A percentile compares a stretch with the other conserved stretches of the same genome.
phyloP scores from a whole-genome alignment of 371 early-diverging fungal species.

The Mucor irregularis region DNA sequence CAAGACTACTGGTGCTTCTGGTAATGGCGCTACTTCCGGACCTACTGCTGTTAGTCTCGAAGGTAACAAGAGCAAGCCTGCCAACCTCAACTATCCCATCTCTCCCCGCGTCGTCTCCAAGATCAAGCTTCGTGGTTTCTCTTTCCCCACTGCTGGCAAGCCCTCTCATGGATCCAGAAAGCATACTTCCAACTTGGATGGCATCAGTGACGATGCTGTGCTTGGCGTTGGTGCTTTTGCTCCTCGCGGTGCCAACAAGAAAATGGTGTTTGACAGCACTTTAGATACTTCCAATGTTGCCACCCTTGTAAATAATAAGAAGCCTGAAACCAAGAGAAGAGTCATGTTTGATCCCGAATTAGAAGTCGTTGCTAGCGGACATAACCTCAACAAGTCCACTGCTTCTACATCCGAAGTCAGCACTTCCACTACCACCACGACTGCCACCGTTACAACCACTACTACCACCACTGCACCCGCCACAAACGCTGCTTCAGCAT shows the following conservation, averaged over 20 bases:
- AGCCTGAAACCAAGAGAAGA: slow-evolving; percentile 18
- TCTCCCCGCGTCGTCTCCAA: slow-evolving; percentile 68
- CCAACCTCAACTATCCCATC: slow-evolving; percentile 59
- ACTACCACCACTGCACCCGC: not conserved
- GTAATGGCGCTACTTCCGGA: slow-evolving; percentile 38
- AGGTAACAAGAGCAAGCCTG: slow-evolving; percentile 48
- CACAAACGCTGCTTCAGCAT: slow-evolving; percentile 4
- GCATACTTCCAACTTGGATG: slow-evolving; percentile 27
- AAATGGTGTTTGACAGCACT: slow-evolving; percentile 53
- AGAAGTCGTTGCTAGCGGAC: slow-evolving; percentile 26
- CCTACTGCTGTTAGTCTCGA: slow-evolving; percentile 51
- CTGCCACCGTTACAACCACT: not conserved
- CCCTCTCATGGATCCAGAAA: slow-evolving; percentile 21
- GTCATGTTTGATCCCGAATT: slow-evolving; percentile 31
- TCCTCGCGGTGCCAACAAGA: slow-evolving; percentile 75
- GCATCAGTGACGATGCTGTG: slow-evolving; percentile 66
- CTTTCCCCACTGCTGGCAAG: slow-evolving; percentile 33
- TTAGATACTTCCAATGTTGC: slow-evolving; percentile 30
- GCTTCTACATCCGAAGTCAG: slow-evolving; percentile 2
- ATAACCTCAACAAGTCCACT: not conserved
- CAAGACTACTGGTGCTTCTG: slow-evolving; percentile 6
- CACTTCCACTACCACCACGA: slow-evolving; percentile 3
- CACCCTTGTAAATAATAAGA: slow-evolving; percentile 27
- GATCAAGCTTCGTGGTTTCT: slow-evolving; percentile 71
- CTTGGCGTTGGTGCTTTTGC: slow-evolving; percentile 69